Evolutionary conservation across 306 rosid genomes (phyloP), one percentile per base, ranked within the genome.

Genomic region (Sindora glabra): DNA sequence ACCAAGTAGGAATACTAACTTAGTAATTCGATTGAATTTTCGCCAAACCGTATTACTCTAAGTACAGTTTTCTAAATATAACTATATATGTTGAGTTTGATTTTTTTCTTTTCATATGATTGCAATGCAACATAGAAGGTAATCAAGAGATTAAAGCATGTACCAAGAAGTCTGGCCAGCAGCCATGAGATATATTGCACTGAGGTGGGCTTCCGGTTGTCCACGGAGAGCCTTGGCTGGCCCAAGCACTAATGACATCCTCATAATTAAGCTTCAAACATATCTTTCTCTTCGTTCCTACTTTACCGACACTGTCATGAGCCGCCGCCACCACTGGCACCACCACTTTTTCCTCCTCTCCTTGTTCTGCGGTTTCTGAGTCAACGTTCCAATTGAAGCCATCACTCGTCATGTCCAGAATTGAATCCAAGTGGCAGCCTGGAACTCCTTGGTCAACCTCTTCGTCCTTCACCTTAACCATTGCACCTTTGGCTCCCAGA

Each of bases 181-280:
- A 76, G 6, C 80, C 77, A 40, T 71, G 67, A 5, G 77, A 74
- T 19, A 74, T n/a, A n/a, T n/a, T 76, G 64, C 83, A 62, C 38
- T 83, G 59, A 7, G 91, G 95, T 15, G 83, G 81, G 39, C 55
- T 63, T 56, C 80, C 87, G 8, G 81, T 81, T 5, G 84, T 85
- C 89, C 95, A 91, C 0, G 89, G 97, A 53, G 81, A 85, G 59
- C 80, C 82, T 75, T 74, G 91, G 17, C 47, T 68, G 3, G 71
- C 76, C 97, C 97, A 91, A 39, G 89, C 86, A 66, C 59, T 74
- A 32, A 91, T 85, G 29, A 91, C 83, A 2, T 85, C 86, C 63
- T 85, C 96, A 50, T 87, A 80, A 67, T 91, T 79, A 36, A 91
- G 68, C 76, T 84, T 85, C 67, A 91, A 73, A 25, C 68, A 72